Base-by-base conservation (phyloP, 345 rosid species). In the Syzygium aromaticum region DNA sequence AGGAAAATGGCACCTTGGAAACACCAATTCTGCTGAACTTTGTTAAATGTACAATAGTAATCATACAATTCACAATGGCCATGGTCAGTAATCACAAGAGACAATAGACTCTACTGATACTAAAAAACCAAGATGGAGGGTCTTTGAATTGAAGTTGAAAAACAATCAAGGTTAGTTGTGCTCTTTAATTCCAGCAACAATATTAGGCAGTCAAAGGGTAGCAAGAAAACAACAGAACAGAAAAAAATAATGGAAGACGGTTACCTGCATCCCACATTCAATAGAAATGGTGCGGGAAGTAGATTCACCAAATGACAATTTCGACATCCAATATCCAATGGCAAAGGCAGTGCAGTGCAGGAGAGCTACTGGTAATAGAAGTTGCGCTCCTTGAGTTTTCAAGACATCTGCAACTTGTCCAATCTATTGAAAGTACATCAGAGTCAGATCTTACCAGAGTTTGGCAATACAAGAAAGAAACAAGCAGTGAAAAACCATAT, bases 211-310 rank as follows among this genome's bases (percentile, higher is more conserved):
- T 28, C 49, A 73, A 73, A 38, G 27, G 27, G 59, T 63, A 85
- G 19, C 51, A 54, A 85, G 25, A 85, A 49, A 85, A 16, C 40
- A 56, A 57, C 49, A 85, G 77, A 38, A 40, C 14, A 85, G 73
- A 14, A 46, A 61, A 59, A 14, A 46, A 63, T 64, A 30, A 67
- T 67, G 23, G 49, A 85, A 78, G 46, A 85, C 5, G 3, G 57
- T 80, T 92, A 95, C 99, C 95, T 98, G 99, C 99, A 96, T 98
- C 86, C 99, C 99, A 86, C 99, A 96, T 87, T 98, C 99, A 56
- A 98, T 98, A 85, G 99, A 96, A 87, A 98, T 98, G 88, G 99
- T 98, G 5, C 99, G 98, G 14, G 98, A 98, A 77, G 99, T 98
- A 86, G 99, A 98, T 93, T 96, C 99, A 80, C 99, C 98, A 73